A percentile compares a stretch with the other conserved stretches of the same genome.
Conservation (phyloP, 768 basidiomycete genomes). For the Tylopilus felleus region DNA sequence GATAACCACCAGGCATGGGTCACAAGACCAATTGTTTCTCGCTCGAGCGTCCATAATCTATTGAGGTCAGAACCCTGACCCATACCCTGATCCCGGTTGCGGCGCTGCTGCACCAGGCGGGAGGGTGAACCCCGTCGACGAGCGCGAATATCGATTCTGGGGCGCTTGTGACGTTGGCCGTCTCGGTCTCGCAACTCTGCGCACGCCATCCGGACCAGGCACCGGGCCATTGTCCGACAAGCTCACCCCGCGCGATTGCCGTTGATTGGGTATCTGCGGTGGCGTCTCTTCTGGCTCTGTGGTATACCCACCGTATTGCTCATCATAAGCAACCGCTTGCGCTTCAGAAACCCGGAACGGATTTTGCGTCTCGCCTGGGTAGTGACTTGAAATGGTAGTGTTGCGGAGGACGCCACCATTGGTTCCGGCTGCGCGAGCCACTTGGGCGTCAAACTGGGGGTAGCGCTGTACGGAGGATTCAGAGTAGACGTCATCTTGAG, state of each 20-base stretch:
- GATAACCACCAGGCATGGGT: background rate
- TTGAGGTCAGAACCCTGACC: conserved; percentile 7
- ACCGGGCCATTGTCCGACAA: conserved; percentile 84
- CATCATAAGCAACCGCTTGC: conserved; percentile 39
- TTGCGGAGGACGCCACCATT: conserved; percentile 41
- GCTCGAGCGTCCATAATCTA: conserved; percentile 3
- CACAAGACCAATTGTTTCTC: conserved; percentile 1
- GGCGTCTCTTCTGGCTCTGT: conserved; percentile 37
- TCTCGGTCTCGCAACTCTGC: conserved; percentile 70
- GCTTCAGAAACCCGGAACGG: conserved; percentile 55
- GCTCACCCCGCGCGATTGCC: conserved; percentile 60
- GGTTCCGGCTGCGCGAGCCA: conserved; percentile 36
- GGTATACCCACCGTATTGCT: conserved; percentile 30
- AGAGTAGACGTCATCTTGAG: conserved; percentile 30
- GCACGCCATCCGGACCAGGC: conserved; percentile 71
- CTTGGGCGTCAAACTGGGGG: conserved; percentile 40
- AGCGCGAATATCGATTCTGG: conserved; percentile 72
- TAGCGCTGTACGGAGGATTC: conserved; percentile 18
- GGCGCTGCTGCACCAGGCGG: conserved; percentile 79
- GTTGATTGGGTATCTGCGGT: conserved; percentile 12
- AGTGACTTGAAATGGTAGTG: conserved; percentile 34
- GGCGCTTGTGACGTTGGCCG: conserved; percentile 59
- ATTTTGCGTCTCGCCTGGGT: conserved; percentile 48
- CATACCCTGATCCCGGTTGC: conserved; percentile 31
- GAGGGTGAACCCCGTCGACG: conserved; percentile 47